A percentile compares a stretch with the other conserved stretches of the same genome.
Conservation (phyloP, 768 basidiomycete species). For the Amanita polypyramis region DNA sequence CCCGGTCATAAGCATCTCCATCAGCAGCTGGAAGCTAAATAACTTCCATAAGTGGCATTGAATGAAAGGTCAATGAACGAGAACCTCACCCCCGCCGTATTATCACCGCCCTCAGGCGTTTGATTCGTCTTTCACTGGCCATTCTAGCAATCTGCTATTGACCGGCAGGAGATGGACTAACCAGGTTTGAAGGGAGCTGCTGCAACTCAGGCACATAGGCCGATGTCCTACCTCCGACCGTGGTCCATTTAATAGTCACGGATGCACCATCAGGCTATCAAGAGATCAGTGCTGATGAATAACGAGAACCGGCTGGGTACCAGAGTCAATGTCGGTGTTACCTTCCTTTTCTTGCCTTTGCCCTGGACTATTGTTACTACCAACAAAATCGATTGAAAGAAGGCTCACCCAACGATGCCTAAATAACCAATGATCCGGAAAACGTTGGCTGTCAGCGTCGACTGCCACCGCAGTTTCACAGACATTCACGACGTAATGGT, state of each 20-base stretch:
- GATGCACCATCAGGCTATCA: conserved; percentile 52
- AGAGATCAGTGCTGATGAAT: conserved; percentile 5
- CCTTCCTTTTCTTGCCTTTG: conserved; percentile 45
- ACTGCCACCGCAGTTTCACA: conserved; percentile 53
- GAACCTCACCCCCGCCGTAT: neutral
- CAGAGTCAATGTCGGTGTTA: conserved; percentile 31
- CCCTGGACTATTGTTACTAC: conserved; percentile 23
- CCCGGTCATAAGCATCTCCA: neutral
- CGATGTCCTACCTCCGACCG: conserved; percentile 69
- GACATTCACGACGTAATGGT: conserved; percentile 42
- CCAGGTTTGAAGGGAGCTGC: conserved; percentile 14
- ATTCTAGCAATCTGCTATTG: neutral
- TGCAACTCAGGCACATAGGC: conserved; percentile 63
- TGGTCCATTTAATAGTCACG: conserved; percentile 68
- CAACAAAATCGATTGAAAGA: neutral
- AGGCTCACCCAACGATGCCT: conserved; percentile 52
- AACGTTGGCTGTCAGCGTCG: conserved; percentile 59
- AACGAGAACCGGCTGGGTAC: conserved; percentile 18
- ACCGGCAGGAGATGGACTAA: neutral
- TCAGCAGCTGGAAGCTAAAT: neutral
- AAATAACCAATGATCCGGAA: conserved; percentile 61
- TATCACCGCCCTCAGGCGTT: neutral
- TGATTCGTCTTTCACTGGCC: neutral
- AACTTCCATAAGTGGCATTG: neutral
- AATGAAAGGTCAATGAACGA: neutral